Evolutionary conservation across 148 eudicot species (phyloP).

Genomic region (Spergularia marina): DNA sequence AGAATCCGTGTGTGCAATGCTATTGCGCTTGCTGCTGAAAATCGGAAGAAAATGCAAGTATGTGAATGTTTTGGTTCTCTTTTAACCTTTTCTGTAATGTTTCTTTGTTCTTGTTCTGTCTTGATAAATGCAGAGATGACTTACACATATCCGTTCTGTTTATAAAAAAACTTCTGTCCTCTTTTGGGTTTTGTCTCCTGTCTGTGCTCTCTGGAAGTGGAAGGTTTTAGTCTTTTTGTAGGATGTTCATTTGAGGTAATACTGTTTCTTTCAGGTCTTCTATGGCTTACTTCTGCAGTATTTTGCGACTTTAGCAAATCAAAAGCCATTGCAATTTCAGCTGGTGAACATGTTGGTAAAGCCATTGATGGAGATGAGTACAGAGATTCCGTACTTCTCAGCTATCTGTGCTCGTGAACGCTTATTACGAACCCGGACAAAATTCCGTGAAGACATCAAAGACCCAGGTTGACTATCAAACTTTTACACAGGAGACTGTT

Average conservation of each 20-base stretch:
- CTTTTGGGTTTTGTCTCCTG: background rate
- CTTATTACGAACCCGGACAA: conserved; percentile 54
- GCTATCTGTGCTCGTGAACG: conserved; percentile 97
- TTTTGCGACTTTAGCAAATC: conserved; percentile 78
- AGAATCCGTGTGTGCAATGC: conserved; percentile 78
- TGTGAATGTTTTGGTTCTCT: conserved; percentile 21
- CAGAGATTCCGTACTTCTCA: conserved; percentile 80
- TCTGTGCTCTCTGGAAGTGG: background rate
- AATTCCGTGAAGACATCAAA: conserved; percentile 72
- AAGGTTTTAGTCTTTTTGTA: background rate
- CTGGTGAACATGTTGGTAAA: conserved; percentile 73
- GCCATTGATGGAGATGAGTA: conserved; percentile 89
- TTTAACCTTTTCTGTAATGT: background rate
- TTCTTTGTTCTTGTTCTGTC: background rate
- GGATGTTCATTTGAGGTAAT: conserved; percentile 11
- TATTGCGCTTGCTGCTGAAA: conserved; percentile 78
- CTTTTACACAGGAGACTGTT: background rate
- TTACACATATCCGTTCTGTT: background rate
- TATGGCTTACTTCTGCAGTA: conserved; percentile 91
- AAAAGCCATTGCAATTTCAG: conserved; percentile 69
- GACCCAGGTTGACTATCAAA: conserved; percentile 53
- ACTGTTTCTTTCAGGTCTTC: conserved; percentile 57
- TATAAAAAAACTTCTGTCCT: background rate
- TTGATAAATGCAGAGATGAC: background rate
- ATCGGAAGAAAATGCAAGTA: conserved; percentile 91